Conservation (phyloP, 148 eudicot species). For the Vaccinium macrocarpon region DNA sequence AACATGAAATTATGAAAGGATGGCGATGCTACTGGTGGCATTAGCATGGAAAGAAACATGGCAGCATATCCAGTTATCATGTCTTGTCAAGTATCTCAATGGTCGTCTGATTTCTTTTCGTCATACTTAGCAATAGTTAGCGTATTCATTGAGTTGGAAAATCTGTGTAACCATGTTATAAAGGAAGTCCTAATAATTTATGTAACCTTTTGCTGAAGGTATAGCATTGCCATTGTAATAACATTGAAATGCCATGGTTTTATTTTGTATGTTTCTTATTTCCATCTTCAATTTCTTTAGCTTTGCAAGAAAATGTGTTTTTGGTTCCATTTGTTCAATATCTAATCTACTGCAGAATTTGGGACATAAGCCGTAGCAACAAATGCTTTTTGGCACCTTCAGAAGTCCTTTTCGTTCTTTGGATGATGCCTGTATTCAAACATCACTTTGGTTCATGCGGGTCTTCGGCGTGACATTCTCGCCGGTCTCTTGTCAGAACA, state of each 20-base stretch:
- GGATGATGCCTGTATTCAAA: not conserved
- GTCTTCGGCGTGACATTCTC: not conserved
- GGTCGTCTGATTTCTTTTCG: not conserved
- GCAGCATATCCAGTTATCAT: not conserved
- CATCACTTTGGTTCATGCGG: not conserved
- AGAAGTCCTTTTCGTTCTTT: not conserved
- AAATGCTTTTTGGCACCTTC: not conserved
- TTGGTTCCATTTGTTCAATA: not conserved
- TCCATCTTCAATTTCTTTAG: not conserved
- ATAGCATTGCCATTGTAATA: not conserved
- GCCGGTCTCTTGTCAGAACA: not conserved
- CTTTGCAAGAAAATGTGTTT: not conserved
- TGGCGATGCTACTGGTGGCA: not conserved
- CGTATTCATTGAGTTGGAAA: not conserved
- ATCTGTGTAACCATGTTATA: not conserved
- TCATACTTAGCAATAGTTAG: not conserved
- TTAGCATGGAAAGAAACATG: conserved; percentile 3
- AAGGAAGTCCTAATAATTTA: not conserved
- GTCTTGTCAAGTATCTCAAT: not conserved
- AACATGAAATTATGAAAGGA: not conserved
- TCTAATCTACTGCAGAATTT: not conserved
- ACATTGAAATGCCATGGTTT: not conserved
- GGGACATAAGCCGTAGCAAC: not conserved
- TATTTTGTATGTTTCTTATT: not conserved
- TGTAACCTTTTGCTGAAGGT: not conserved